Evolutionary conservation across 2,329 filamentous ascomycete species (phyloP), one percentile per base, ranked within the genome.

Genomic region (Gyromitra esculenta): DNA sequence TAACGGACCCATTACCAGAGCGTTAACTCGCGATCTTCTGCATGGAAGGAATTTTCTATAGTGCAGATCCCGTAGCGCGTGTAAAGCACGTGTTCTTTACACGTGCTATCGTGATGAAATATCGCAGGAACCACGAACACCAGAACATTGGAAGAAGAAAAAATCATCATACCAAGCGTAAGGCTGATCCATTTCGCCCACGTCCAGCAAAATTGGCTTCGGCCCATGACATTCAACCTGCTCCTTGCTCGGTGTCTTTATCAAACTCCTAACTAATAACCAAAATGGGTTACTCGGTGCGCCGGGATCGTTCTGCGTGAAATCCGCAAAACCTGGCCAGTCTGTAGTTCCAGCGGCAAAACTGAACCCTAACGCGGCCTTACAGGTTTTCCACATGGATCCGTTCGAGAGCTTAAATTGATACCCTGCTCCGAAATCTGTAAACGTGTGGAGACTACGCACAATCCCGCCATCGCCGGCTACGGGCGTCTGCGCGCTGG

Each of bases 291-390:
- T 94, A 25, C 90, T 88, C 0, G 93, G 91, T n/a, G 88, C 86
- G 41, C 90, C 90, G 0, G 91, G 90, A 79, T 92, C 88, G 79
- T 94, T 94, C 82, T 98, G 95, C 0, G 92, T 96, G 82, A 98
- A 97, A 83, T 98, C 95, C 81, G 97, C 97, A 0, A 90, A 90
- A 0, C 95, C 95, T 0, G 95, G 94, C 5, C 95, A 93, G 82
- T 98, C 95, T 0, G 93, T 92, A 0, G 95, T 98, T 9, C 95
- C 95, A 0, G 92, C 95, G 0, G 95, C 95, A 82, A 98, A 98
- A 0, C 92, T 94, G 82, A 96, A 97, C 5, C 95, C 95, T 76
- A 98, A 85, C 0, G 94, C 93, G 0, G 94, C 94, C 2, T 94
- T 91, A 80, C 95, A 98, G 0, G 94, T 97, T 64, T 85, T 86